Percentiles rank a stretch among this genome's conserved stretches.
These are phyloP conservation scores for Dalbergia oliveri DNA, from an alignment of 306 rosid genomes.

Conservation along the genomic window DNA sequence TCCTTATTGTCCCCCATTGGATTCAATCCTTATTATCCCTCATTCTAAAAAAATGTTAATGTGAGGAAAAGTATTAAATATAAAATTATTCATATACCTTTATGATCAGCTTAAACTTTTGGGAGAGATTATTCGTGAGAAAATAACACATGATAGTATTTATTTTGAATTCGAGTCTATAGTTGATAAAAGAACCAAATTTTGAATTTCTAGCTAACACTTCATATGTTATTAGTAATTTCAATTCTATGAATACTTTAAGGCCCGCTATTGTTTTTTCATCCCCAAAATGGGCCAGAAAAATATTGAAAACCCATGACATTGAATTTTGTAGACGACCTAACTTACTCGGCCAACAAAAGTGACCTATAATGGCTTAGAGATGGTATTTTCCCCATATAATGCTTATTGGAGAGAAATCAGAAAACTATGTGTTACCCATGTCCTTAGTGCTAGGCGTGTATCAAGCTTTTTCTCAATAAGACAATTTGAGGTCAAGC, in stretches of 20 bases:
- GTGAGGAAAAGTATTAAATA: no score
- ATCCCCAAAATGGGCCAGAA: conserved; percentile 30
- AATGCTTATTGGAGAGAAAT: conserved; percentile 58
- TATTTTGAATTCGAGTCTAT: no score
- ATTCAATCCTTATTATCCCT: no score
- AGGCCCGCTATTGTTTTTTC: conserved; percentile 45
- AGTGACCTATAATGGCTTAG: conserved; percentile 52
- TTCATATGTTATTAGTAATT: no score
- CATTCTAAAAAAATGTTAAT: no score
- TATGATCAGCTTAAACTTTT: no score
- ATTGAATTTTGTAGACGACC: conserved; percentile 47
- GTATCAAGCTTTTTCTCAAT: conserved; percentile 26
- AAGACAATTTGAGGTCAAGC: conserved; percentile 37
- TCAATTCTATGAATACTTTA: neutral
- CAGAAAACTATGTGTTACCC: conserved; percentile 45
- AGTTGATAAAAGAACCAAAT: no score
- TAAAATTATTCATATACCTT: no score
- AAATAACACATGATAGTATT: no score
- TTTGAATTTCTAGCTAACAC: no score
- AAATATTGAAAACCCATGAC: conserved; percentile 41
- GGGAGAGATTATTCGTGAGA: no score
- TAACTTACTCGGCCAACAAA: neutral
- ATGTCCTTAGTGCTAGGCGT: conserved; percentile 47
- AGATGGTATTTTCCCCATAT: conserved; percentile 46
- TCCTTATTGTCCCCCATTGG: no score